Evolutionary conservation across 2,329 filamentous ascomycete genomes (phyloP), one percentile per base, ranked within the genome.

Genomic region (Septoria petroselini): DNA sequence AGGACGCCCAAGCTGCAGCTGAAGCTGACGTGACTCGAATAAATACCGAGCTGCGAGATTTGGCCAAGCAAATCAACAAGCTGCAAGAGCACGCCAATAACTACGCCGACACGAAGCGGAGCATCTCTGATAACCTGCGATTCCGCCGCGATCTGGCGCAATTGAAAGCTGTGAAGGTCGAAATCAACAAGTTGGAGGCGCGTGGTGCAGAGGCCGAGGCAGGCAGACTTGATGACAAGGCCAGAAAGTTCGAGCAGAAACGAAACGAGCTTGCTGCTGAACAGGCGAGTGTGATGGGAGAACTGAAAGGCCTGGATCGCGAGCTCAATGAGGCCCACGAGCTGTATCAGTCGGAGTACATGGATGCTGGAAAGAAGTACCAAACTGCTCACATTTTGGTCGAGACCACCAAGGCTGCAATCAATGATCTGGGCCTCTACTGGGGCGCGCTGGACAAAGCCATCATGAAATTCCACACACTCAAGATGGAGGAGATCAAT

Each of bases 401-500:
- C 1, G 88, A 84, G 72, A 94, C 91, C 0, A 96, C 89, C 41
- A 94, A 91, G 69, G 91, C 91, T 3, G 91, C 90, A 2, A 88
- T 95, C 47, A 89, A 95, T 50, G 93, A 98, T 66, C 75, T 98
- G 29, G 85, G 79, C 5, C 85, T 88, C 33, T 97, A 95, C 66
- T 79, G 82, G 35, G 78, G 81, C 7, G 93, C 93, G 6, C 79
- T 98, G 9, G 91, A 97, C 74, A 89, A 93, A 65, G 94, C 93
- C 39, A 94, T 98, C 64, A 96, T 98, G 88, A 88, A 88, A 64
- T 98, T 91, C 66, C 93, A 98, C 73, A 80, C 85, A 23, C 75
- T 95, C 66, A 98, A 98, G 76, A 98, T 98, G 93, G 88, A 93
- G 61, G 91, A 98, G 68, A 91, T 98, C 68, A 98, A 98, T 70